Conservation (phyloP, 202 grass and related monocot species). For the Tripidium arundinaceum region DNA sequence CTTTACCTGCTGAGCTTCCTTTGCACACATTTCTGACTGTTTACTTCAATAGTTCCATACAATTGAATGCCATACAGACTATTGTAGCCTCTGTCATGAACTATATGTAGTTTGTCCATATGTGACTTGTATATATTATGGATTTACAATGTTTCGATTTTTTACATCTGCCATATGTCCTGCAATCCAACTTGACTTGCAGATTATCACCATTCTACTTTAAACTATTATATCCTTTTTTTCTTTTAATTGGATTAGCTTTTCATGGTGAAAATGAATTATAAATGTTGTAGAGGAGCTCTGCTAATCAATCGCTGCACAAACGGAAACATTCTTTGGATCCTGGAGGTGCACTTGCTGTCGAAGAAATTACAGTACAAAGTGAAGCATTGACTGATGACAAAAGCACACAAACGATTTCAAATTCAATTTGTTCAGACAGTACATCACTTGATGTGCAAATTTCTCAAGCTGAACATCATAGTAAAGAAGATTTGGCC, state of each 20-base stretch:
- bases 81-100: neutral
- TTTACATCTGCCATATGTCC: neutral
- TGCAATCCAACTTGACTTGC: slow-evolving; percentile 5
- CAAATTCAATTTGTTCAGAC: slow-evolving; percentile 41
- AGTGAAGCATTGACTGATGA: slow-evolving; percentile 38
- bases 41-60: slow-evolving; percentile 3
- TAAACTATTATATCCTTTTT: neutral
- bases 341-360: slow-evolving; percentile 6
- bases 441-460: slow-evolving; percentile 39
- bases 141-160: neutral
- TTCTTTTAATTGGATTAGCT: slow-evolving; percentile 8
- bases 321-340: slow-evolving; percentile 47
- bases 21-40: neutral
- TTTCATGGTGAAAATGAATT: slow-evolving; percentile 3
- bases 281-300: slow-evolving; percentile 43
- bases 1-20: neutral
- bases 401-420: slow-evolving; percentile 30
- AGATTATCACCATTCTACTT: slow-evolving; percentile 1
- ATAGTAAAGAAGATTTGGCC: slow-evolving; percentile 48
- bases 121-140: neutral
- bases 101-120: neutral
- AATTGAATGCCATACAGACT: neutral
- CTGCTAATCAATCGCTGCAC: slow-evolving; percentile 40
- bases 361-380: slow-evolving; percentile 43
- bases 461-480: slow-evolving; percentile 39